phyloP scores from a whole-genome alignment of 2,329 filamentous ascomycete species.

The Clarireedia sp. region DNA sequence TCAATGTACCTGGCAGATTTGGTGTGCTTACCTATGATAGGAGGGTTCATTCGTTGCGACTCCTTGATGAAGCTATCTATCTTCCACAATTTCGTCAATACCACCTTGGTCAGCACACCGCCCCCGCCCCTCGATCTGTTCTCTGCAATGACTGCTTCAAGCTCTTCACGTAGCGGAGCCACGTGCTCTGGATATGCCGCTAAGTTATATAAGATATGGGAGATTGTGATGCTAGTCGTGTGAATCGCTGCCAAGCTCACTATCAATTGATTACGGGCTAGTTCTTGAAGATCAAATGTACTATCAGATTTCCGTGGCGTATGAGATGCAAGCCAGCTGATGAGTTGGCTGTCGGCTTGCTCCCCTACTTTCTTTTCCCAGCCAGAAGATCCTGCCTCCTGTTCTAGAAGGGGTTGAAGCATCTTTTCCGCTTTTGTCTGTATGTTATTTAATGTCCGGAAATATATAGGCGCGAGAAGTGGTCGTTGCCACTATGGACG shows the following conservation, averaged over 20 bases:
- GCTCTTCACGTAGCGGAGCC: background rate
- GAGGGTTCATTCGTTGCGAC: conserved; percentile 1
- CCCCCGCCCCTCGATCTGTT: conserved; percentile 18
- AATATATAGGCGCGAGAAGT: conserved; percentile 4
- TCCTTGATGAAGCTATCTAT: conserved; percentile 10
- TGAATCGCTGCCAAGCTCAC: conserved; percentile 25
- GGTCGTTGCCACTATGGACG: background rate
- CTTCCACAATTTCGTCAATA: conserved; percentile 4
- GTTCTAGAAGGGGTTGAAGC: background rate
- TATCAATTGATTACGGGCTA: background rate
- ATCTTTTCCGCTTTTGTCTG: background rate
- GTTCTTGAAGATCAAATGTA: background rate
- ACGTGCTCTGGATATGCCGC: conserved; percentile 2
- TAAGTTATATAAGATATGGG: conserved; percentile 29
- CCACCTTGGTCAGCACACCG: background rate
- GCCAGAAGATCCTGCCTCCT: background rate
- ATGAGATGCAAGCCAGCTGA: background rate
- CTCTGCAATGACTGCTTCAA: background rate
- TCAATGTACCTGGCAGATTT: too few species aligned
- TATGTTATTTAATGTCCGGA: background rate
- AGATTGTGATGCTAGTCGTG: conserved; percentile 39
- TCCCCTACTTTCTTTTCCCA: background rate
- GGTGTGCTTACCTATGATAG: conserved; percentile 11
- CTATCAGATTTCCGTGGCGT: background rate
- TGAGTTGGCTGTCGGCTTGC: background rate